These are phyloP conservation scores for Carallia pectinifolia DNA, from an alignment of 345 rosid species.

Conservation along the genomic window DNA sequence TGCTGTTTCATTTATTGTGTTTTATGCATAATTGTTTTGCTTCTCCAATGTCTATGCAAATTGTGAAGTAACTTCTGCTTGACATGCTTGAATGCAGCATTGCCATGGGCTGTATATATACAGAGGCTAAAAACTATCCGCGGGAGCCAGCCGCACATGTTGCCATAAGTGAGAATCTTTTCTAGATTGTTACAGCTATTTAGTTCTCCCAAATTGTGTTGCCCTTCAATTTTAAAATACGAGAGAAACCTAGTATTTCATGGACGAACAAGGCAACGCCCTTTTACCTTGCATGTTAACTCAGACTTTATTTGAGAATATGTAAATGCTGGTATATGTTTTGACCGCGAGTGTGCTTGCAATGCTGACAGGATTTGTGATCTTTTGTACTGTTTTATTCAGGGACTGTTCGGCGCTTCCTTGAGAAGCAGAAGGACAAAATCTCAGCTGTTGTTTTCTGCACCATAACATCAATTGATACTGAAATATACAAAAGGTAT, in stretches of 20 bases:
- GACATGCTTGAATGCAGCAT: conserved; percentile 53
- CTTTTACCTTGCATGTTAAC: too few relatives aligned
- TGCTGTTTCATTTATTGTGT: conserved; percentile 2
- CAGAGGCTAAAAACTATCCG: conserved; percentile 93
- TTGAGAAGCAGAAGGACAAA: conserved; percentile 88
- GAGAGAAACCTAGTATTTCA: too few relatives aligned
- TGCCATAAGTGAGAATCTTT: conserved; percentile 75
- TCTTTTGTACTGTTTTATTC: conserved; percentile 29
- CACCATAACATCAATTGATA: conserved; percentile 73
- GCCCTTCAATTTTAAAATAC: too few relatives aligned
- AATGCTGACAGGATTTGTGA: neutral
- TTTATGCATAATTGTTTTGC: neutral
- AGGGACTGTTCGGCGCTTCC: conserved; percentile 95
- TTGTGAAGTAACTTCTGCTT: conserved; percentile 25
- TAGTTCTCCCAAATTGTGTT: neutral
- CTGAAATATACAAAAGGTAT: conserved; percentile 94
- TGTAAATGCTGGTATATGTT: too few relatives aligned
- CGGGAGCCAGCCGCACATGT: conserved; percentile 99
- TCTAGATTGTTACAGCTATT: neutral
- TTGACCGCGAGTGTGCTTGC: too few relatives aligned
- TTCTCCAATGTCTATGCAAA: conserved; percentile 9
- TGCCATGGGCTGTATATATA: conserved; percentile 91
- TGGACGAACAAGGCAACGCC: too few relatives aligned
- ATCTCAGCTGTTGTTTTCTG: conserved; percentile 90
- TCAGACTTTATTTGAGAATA: too few relatives aligned